phyloP scores from a whole-genome alignment of 345 rosid species.

The Orychophragmus violaceus region DNA sequence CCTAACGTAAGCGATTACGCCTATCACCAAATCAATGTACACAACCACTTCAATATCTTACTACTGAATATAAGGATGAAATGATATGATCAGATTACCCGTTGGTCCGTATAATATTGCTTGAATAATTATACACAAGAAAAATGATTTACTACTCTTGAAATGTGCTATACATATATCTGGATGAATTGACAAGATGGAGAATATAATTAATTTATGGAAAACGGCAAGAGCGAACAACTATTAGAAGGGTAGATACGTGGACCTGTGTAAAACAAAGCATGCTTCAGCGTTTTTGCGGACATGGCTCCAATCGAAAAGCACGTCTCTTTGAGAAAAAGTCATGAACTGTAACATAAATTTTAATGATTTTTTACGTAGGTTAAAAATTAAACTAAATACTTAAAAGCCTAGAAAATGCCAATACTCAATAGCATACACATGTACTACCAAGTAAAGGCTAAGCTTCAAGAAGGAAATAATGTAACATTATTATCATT shows the following conservation, averaged over 20 bases:
- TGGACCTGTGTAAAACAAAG: slow-evolving; percentile 4
- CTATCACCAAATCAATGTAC: neutral
- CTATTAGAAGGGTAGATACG: neutral
- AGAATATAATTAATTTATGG: neutral
- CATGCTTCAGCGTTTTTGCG: slow-evolving; percentile 4
- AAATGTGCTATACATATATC: neutral
- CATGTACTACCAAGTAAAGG: neutral
- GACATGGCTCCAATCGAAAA: slow-evolving; percentile 2
- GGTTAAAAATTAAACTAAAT: neutral
- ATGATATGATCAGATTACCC: neutral
- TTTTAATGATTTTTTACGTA: neutral
- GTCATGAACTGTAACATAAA: neutral
- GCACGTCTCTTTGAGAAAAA: slow-evolving; percentile 20
- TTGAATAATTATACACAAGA: neutral
- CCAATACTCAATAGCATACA: neutral
- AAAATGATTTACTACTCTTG: neutral
- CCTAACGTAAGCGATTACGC: slow-evolving; percentile 4
- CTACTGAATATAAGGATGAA: neutral
- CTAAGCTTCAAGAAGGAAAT: neutral
- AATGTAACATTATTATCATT: neutral
- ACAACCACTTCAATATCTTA: neutral
- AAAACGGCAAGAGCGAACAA: neutral
- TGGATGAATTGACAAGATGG: neutral
- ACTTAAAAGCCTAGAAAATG: neutral
- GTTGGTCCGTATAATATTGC: neutral